These are phyloP conservation scores for Termitomyces sp. DNA, from an alignment of 768 basidiomycete genomes.

Conservation along the genomic window DNA sequence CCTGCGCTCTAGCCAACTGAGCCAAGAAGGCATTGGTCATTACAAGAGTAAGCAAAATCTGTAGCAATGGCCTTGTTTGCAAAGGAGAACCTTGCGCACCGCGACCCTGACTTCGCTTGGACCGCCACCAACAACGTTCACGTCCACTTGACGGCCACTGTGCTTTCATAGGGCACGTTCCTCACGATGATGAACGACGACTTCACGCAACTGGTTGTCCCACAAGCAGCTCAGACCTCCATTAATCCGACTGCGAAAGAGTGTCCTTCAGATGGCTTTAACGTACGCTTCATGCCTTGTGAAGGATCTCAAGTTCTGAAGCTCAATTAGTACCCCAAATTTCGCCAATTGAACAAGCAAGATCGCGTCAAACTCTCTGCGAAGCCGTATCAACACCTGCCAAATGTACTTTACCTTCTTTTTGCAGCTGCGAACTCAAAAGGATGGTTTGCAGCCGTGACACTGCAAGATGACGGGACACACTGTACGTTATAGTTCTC, in stretches of 20 bases:
- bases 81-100: background rate
- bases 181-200: conserved; percentile 23
- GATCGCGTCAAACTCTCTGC: conserved; percentile 60
- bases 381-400: conserved; percentile 37
- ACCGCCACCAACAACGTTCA: conserved; percentile 2
- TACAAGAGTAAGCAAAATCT: background rate
- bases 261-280: conserved; percentile 39
- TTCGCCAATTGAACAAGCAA: conserved; percentile 54
- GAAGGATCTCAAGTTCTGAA: background rate
- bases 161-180: background rate
- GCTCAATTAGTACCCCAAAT: conserved; percentile 38
- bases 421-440: conserved; percentile 55
- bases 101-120: background rate
- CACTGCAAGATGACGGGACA: conserved; percentile 26
- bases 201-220: conserved; percentile 33
- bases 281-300: conserved; percentile 26
- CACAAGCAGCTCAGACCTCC: conserved; percentile 29
- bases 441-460: conserved; percentile 70
- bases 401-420: conserved; percentile 39
- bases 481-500: conserved; percentile 28
- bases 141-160: background rate
- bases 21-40: conserved; percentile 20
- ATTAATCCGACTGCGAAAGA: conserved; percentile 34
- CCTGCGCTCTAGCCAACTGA: conserved; percentile 30
- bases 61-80: background rate